A percentile compares a stretch with the other conserved stretches of the same genome.
Conservation (phyloP, 805 yeast species). For the Candida methanosorbosa region DNA sequence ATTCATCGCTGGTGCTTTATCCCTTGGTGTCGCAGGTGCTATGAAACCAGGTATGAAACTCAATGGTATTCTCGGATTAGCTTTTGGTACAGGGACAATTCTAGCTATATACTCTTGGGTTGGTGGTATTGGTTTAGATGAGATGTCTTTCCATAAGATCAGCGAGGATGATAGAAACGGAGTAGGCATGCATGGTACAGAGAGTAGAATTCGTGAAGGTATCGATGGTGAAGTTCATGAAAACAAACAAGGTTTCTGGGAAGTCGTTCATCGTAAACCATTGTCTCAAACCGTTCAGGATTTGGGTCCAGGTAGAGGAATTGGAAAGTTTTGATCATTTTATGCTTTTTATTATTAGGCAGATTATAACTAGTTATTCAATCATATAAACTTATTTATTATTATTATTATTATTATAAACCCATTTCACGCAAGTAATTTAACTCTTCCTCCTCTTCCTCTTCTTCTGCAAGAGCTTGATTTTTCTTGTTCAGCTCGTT, state of each 20-base stretch:
- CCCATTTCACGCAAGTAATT: background rate
- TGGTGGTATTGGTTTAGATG: conserved; percentile 29
- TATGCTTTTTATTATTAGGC: no score
- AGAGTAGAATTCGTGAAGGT: background rate
- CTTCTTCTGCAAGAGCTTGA: background rate
- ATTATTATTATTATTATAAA: background rate
- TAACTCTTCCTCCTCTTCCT: background rate
- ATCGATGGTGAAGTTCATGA: conserved; percentile 10
- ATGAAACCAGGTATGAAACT: conserved; percentile 20
- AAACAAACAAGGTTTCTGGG: conserved; percentile 63
- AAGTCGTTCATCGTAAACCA: conserved; percentile 72
- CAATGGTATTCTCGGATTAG: conserved; percentile 36
- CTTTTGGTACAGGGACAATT: conserved; percentile 33
- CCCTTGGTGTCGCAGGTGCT: conserved; percentile 15
- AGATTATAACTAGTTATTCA: background rate
- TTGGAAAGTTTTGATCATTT: conserved; percentile 21
- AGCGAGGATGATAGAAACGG: no score
- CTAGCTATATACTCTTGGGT: conserved; percentile 47
- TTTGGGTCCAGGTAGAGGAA: conserved; percentile 62
- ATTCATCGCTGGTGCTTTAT: conserved; percentile 16
- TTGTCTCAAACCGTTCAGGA: conserved; percentile 69
- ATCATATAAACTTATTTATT: background rate
- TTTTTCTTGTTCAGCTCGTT: no score
- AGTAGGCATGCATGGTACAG: no score
- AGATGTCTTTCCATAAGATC: background rate